Conservation (phyloP, 1,139 yeast genomes). For the Diutina mesorugosa region DNA sequence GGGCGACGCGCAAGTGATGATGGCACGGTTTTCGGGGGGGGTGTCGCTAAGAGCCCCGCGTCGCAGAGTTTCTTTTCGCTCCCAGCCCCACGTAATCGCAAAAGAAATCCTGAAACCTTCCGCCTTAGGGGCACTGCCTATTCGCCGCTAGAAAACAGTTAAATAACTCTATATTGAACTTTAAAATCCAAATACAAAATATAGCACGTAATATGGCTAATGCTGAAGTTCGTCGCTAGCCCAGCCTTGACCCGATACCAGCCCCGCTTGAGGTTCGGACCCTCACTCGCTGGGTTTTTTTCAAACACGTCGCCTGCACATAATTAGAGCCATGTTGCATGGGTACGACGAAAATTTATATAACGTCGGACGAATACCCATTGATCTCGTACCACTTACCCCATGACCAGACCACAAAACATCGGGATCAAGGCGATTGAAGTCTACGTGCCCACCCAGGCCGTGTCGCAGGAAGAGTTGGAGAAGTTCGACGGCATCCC, state of each 20-base stretch:
- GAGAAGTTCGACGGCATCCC: conserved; percentile 81
- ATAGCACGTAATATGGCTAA: too few relatives aligned
- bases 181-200: too few relatives aligned
- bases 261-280: background rate
- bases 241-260: too few relatives aligned
- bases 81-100: too few relatives aligned
- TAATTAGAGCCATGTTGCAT: background rate
- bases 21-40: background rate
- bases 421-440: conserved; percentile 96
- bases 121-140: too few relatives aligned
- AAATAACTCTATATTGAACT: too few relatives aligned
- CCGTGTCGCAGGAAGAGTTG: conserved; percentile 79
- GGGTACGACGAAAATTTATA: background rate
- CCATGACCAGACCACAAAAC: conserved; percentile 29
- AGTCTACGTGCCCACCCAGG: conserved; percentile 73
- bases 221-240: too few relatives aligned
- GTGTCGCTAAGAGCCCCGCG: too few relatives aligned
- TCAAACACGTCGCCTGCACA: background rate
- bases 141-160: too few relatives aligned
- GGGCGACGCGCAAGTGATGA: background rate
- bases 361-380: background rate
- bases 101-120: too few relatives aligned
- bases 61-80: too few relatives aligned
- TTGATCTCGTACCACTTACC: background rate
- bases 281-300: background rate